Evolutionary conservation across 306 rosid species (phyloP).

Genomic region (Gynostemma pentaphyllum): DNA sequence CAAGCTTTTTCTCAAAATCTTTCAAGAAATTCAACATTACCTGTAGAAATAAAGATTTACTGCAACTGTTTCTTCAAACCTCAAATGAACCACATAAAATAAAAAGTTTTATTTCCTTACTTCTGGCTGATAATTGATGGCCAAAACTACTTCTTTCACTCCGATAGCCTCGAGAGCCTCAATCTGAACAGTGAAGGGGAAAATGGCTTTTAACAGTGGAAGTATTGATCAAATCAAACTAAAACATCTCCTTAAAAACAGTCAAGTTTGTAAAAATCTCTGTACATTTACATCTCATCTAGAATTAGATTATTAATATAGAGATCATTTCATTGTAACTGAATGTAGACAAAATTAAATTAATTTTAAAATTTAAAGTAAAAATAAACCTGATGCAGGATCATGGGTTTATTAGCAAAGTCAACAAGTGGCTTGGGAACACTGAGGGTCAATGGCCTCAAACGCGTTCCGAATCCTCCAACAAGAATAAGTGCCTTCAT

Average conservation of each 20-base stretch:
- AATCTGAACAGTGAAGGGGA: slow-evolving; percentile 34
- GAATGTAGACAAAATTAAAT: not conserved
- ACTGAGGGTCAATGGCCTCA: slow-evolving; percentile 99
- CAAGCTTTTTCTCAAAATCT: slow-evolving; percentile 82
- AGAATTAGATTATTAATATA: not conserved
- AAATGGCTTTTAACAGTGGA: not conserved
- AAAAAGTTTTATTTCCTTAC: slow-evolving; percentile 23
- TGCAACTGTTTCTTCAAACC: slow-evolving; percentile 5
- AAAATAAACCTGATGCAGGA: slow-evolving; percentile 84
- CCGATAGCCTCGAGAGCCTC: slow-evolving; percentile 96
- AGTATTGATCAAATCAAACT: not conserved
- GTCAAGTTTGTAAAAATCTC: slow-evolving; percentile 12
- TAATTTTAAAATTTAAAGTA: not conserved
- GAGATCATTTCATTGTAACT: not conserved
- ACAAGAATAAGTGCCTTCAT: slow-evolving; percentile 99
- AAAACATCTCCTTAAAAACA: not conserved
- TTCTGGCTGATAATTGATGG: slow-evolving; percentile 99
- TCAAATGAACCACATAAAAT: slow-evolving; percentile 7
- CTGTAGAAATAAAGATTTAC: slow-evolving; percentile 32
- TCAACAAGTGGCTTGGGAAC: slow-evolving; percentile 99
- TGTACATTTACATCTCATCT: not conserved
- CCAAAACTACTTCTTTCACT: slow-evolving; percentile 88
- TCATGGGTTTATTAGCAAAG: slow-evolving; percentile 98
- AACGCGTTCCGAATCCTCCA: slow-evolving; percentile 97
- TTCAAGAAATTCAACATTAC: slow-evolving; percentile 95